Percentiles rank a stretch among this genome's conserved stretches.
phyloP scores from a whole-genome alignment of 1,284 basidiomycete species.

The Malassezia slooffiae region DNA sequence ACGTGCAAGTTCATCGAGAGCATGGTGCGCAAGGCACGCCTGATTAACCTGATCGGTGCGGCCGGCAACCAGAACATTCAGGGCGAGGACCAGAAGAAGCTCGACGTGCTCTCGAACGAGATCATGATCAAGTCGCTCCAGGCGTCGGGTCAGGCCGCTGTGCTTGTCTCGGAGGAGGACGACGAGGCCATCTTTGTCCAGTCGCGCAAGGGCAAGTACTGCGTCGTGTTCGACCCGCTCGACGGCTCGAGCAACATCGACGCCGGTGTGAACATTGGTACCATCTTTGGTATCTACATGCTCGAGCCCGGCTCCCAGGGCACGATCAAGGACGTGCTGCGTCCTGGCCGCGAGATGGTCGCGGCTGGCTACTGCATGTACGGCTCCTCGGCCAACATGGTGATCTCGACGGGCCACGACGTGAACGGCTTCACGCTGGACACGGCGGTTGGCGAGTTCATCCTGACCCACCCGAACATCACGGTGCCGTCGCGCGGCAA shows the following conservation, averaged over 20 bases:
- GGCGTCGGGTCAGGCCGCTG: constrained; percentile 86
- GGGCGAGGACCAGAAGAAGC: constrained; percentile 99
- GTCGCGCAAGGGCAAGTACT: constrained; percentile 54
- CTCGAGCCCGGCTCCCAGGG: constrained; percentile 65
- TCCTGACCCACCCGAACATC: constrained; percentile 96
- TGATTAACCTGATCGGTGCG: constrained; percentile 95
- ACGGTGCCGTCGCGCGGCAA: constrained; percentile 85
- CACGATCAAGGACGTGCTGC: constrained; percentile 71
- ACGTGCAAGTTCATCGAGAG: constrained; percentile 79
- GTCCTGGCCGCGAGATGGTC: constrained; percentile 93
- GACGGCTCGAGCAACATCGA: constrained; percentile 99
- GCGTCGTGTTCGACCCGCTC: constrained; percentile 95
- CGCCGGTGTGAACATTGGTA: constrained; percentile 99
- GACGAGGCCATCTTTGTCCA: constrained; percentile 80
- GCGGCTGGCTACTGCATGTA: constrained; percentile 78
- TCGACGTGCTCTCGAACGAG: constrained; percentile 93
- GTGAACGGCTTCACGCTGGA: constrained; percentile 99
- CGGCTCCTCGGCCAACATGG: constrained; percentile 93
- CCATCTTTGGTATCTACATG: constrained; percentile 96
- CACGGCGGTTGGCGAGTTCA: constrained; percentile 77
- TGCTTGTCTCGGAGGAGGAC: constrained; percentile 91
- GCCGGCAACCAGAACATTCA: constrained; percentile 94
- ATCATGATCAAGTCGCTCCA: constrained; percentile 92
- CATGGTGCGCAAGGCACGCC: constrained; percentile 87
- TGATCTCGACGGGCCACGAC: constrained; percentile 85